Base-by-base conservation (phyloP, 148 eudicot genomes). In the Rhododendron henanense region DNA sequence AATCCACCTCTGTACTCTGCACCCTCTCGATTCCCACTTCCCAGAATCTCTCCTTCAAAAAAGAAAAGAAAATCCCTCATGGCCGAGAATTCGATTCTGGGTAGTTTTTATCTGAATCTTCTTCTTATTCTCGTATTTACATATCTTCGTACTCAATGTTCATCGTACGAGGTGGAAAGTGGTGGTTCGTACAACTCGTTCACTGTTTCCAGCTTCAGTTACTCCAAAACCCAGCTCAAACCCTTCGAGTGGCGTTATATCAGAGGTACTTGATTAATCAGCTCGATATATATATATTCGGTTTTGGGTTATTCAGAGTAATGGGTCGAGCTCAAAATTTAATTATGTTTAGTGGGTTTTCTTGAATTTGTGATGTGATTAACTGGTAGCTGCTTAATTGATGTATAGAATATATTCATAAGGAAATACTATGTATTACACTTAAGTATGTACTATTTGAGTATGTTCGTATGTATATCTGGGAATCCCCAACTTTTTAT, bases 231-330 rank as follows among this genome's bases (percentile, higher is more conserved):
- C 8, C 87, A 67, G 91, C 95, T 96, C 85, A 91, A 83, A 31
- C 98, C 97, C 80, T 96, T 88, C 67, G 93, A 94, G 19, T 96
- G 96, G 96, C 94, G 94, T 83, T 96, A 94, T 87, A 93, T 96
- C 85, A 94, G 94, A 92, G 94, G 95, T 93, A 55, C 23, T 53
- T 21, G 65, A 14, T 81, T 3, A 5, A 82, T 82, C 71, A 10
- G 63, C 13, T 39, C 11, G n/a, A 55, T 31, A 31, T 31, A 31
- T 31, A 31, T 31, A 31, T 31, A 31, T 31, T 31, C 31, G 67
- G 19, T 55, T 53, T 21, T 31, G 28, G 14, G 16, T 81, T 18
- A 35, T 55, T 53, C 44, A 35, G 33, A 57, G 73, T 57, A 5
- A 14, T 44, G 87, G 87, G 83, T 39, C 37, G 82, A 31, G 84